Percentiles rank a stretch among this genome's conserved stretches.
Evolutionary conservation across 208 protist genomes (phyloP).

Genomic region (Crithidia brevicula): DNA sequence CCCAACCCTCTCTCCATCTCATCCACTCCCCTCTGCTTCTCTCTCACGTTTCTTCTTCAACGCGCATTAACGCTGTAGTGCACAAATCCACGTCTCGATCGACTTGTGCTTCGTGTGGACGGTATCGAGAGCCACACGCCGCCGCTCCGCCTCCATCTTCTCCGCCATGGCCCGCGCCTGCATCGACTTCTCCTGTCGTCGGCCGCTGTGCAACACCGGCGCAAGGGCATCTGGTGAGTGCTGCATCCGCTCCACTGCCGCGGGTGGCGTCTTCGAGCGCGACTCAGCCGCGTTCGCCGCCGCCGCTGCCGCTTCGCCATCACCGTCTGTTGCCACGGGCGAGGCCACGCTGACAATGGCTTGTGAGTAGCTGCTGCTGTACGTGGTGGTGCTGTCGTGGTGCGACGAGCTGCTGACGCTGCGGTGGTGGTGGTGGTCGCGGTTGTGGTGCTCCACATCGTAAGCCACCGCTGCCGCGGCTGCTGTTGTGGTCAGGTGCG

Average conservation of each 20-base stretch:
- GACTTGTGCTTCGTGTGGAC: conserved; percentile 28
- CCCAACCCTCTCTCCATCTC: not conserved
- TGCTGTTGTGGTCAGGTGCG: too few relatives aligned
- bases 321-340: not conserved
- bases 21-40: too few relatives aligned
- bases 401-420: not conserved
- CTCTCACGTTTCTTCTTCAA: too few relatives aligned
- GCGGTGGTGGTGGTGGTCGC: not conserved
- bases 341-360: conserved; percentile 18
- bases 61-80: not conserved
- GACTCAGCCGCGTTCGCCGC: not conserved
- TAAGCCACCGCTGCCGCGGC: too few relatives aligned
- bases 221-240: conserved; percentile 14
- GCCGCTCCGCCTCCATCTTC: conserved; percentile 15
- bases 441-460: too few relatives aligned
- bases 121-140: conserved; percentile 22
- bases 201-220: not conserved
- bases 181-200: not conserved
- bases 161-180: conserved; percentile 7
- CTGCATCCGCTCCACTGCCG: not conserved
- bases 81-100: conserved; percentile 33
- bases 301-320: not conserved
- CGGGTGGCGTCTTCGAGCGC: not conserved
- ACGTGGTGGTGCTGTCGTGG: not conserved
- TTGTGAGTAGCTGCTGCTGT: conserved; percentile 6